Evolutionary conservation across 2,329 filamentous ascomycete genomes (phyloP), one percentile per base, ranked within the genome.

Genomic region (Xylariaceae sp.): DNA sequence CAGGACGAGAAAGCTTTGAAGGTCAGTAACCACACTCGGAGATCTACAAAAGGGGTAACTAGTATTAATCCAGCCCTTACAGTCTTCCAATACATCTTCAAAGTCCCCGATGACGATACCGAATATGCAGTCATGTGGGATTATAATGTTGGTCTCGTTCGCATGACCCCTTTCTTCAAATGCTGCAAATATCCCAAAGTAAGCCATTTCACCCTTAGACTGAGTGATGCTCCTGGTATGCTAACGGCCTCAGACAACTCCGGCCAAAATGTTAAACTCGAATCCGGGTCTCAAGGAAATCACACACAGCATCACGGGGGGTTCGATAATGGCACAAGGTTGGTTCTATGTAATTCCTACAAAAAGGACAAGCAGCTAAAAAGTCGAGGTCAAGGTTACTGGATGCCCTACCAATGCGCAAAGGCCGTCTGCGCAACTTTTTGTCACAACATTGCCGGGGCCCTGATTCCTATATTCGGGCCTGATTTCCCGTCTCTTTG

Each of bases 161-260:
- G 93, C 62, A 95, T 96, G 74, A 97, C 92, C 1, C 89, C 92
- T 34, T 90, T 97, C 71, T 97, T 97, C 82, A 96, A 96, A 73
- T 92, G 89, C 65, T 88, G 87, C 72, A 86, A 88, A 64, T 93
- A 93, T 71, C 83, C 88, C 64, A 99, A 99, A 85, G 93, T 92
- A 72, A 70, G 78, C 44, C 39, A 30, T 30, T 30, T 5, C 5
- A 30, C 23, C 23, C 23, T 30, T 30, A 5, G 23, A 30, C 23
- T 30, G 23, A 30, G 23, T 30, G 23, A 6, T 0, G 34, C 8
- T 17, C 30, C 44, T 39, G 1, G 11, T 2, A 50, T 51, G 8
- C 58, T 64, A 44, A 64, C 11, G 9, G 34, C 6, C 0, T 39
- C 59, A 97, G 93, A 97, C 93, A 1, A 88, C 88, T 17, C 92